Evolutionary conservation across 371 early-diverging fungal species (phyloP).

Genomic region (Lichtheimia corymbifera): DNA sequence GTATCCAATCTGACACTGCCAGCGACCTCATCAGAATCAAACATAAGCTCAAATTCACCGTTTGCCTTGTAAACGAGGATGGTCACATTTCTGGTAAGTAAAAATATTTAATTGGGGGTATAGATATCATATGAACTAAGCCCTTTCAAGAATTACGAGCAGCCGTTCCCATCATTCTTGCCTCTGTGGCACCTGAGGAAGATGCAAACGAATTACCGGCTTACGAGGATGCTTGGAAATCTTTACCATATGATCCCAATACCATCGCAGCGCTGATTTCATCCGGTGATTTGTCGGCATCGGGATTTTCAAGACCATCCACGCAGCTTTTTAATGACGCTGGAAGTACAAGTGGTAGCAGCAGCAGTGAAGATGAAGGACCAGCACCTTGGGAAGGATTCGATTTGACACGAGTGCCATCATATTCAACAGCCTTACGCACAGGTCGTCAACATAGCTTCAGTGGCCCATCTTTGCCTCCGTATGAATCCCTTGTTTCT

Average conservation of each 20-base stretch:
- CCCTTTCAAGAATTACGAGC: constrained; percentile 34
- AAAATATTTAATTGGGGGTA: too few relatives aligned
- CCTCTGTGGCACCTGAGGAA: constrained; percentile 40
- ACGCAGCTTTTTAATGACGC: neutral
- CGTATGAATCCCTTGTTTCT: constrained; percentile 38
- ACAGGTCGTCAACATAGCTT: constrained; percentile 27
- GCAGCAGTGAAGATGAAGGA: constrained; percentile 55
- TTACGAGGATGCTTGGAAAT: constrained; percentile 54
- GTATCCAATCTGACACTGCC: constrained; percentile 27
- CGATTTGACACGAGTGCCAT: constrained; percentile 30
- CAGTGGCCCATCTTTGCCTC: constrained; percentile 37
- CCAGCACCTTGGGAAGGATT: constrained; percentile 50
- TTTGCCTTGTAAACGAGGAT: constrained; percentile 44
- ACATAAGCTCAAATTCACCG: constrained; percentile 47
- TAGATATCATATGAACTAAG: too few relatives aligned
- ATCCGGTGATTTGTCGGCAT: constrained; percentile 36
- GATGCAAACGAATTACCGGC: constrained; percentile 43
- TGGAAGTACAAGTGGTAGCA: constrained; percentile 7
- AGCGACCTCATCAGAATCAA: constrained; percentile 44
- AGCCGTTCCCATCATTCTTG: constrained; percentile 40
- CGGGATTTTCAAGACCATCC: constrained; percentile 5
- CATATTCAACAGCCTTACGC: constrained; percentile 27
- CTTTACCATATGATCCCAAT: constrained; percentile 41
- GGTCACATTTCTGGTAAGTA: constrained; percentile 51
- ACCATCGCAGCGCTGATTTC: constrained; percentile 30